Conservation (phyloP, 2,329 filamentous ascomycete species). For the Colletotrichum sidae region DNA sequence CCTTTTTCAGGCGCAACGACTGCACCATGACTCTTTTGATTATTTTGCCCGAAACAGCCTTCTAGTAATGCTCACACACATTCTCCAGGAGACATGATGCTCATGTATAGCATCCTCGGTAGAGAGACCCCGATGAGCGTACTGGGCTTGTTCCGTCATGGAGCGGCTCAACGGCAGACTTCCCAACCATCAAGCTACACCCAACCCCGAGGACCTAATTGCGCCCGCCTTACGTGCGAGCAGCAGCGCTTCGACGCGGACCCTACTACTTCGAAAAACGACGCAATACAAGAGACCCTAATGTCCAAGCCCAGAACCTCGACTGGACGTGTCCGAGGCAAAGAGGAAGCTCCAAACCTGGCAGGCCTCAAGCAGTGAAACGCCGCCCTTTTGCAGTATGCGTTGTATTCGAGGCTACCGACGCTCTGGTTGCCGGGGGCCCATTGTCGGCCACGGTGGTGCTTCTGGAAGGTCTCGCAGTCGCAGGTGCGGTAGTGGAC, state of each 20-base stretch:
- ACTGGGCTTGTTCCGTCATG: slow-evolving; percentile 78
- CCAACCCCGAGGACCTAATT: slow-evolving; percentile 74
- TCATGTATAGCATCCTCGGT: slow-evolving; percentile 60
- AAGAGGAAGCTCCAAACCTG: slow-evolving; percentile 51
- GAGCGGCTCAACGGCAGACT: slow-evolving; percentile 74
- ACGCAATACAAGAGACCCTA: slow-evolving; percentile 46
- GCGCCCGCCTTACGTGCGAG: slow-evolving; percentile 49
- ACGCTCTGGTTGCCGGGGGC: slow-evolving; percentile 73
- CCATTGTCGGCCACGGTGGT: slow-evolving; percentile 61
- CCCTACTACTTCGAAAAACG: slow-evolving; percentile 72
- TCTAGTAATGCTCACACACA: slow-evolving; percentile 51
- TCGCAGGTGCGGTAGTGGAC: slow-evolving; percentile 65
- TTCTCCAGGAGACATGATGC: slow-evolving; percentile 57
- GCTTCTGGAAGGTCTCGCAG: slow-evolving; percentile 65
- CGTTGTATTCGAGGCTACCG: slow-evolving; percentile 71
- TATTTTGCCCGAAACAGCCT: slow-evolving; percentile 54
- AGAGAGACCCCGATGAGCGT: slow-evolving; percentile 76
- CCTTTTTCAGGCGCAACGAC: slow-evolving; percentile 57
- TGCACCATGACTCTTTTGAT: slow-evolving; percentile 52
- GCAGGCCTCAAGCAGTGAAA: slow-evolving; percentile 51
- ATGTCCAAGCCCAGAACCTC: too few relatives aligned
- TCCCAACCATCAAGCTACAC: slow-evolving; percentile 62
- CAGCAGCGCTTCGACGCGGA: slow-evolving; percentile 67
- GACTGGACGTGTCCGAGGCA: slow-evolving; percentile 39
- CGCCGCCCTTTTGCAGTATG: slow-evolving; percentile 72